Percentiles rank a stretch among this genome's conserved stretches.
phyloP scores from a whole-genome alignment of 345 rosid species.

The Toxicodendron radicans region DNA sequence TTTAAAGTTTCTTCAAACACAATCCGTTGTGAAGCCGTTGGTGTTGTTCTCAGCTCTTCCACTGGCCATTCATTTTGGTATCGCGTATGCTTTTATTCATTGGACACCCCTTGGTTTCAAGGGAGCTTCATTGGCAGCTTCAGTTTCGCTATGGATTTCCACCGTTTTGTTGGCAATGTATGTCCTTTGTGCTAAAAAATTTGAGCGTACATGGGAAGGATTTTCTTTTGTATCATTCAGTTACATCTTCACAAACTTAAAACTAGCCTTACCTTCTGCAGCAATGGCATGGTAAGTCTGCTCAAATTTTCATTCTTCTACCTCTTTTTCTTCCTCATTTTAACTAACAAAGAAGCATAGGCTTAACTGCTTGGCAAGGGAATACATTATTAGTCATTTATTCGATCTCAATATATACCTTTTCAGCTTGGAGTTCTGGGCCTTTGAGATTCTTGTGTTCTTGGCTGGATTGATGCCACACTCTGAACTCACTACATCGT shows the following conservation, averaged over 20 bases:
- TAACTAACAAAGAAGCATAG: too few species aligned
- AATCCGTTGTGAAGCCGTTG: conserved; percentile 46
- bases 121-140: conserved; percentile 40
- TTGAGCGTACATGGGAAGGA: neutral
- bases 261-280: conserved; percentile 61
- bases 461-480: conserved; percentile 71
- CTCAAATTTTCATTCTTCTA: neutral
- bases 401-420: neutral
- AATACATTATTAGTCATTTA: too few species aligned
- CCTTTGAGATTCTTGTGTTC: conserved; percentile 73
- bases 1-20: conserved; percentile 69
- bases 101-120: conserved; percentile 46
- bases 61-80: conserved; percentile 41
- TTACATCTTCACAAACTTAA: conserved; percentile 35
- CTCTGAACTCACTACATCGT: conserved; percentile 50
- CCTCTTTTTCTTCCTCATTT: neutral
- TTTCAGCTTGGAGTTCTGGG: conserved; percentile 70
- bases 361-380: too few species aligned
- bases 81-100: conserved; percentile 41
- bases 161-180: neutral
- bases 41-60: conserved; percentile 49
- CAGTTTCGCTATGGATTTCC: neutral
- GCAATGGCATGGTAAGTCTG: conserved; percentile 70
- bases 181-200: neutral
- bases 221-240: conserved; percentile 30